Evolutionary conservation across 495 filamentous ascomycete species (phyloP).

Genomic region (Aspergillus ostianus): DNA sequence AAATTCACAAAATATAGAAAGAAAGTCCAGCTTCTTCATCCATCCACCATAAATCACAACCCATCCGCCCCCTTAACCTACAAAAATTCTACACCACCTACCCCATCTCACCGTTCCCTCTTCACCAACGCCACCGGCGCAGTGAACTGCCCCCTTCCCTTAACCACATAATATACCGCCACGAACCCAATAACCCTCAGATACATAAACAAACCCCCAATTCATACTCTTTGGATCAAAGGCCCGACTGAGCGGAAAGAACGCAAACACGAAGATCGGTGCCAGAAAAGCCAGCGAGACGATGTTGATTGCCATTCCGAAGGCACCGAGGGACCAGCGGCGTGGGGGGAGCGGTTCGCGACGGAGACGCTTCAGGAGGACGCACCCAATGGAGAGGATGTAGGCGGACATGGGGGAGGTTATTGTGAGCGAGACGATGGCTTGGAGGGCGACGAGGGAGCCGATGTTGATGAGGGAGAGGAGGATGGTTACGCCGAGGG

Average conservation of each 20-base stretch:
- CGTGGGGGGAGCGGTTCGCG: conserved; percentile 40
- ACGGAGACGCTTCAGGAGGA: conserved; percentile 45
- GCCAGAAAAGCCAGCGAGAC: conserved; percentile 40
- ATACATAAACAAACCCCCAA: conserved; percentile 48
- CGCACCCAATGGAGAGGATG: conserved; percentile 47
- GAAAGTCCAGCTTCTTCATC: neutral
- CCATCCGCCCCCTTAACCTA: neutral
- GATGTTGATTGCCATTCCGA: conserved; percentile 48
- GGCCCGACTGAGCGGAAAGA: conserved; percentile 48
- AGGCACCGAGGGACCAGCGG: conserved; percentile 49
- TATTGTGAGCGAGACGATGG: conserved; percentile 46
- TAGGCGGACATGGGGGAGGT: conserved; percentile 48
- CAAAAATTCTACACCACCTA: too few species aligned
- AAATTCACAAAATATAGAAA: too few species aligned
- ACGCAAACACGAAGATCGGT: conserved; percentile 51
- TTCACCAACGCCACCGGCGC: conserved; percentile 45
- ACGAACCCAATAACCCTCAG: conserved; percentile 44
- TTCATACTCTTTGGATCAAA: conserved; percentile 46
- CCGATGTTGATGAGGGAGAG: conserved; percentile 55
- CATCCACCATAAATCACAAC: neutral
- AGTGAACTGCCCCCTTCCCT: conserved; percentile 43
- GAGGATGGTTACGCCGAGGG: conserved; percentile 43
- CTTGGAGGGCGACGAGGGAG: conserved; percentile 45
- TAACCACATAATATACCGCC: conserved; percentile 41
- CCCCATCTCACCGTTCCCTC: conserved; percentile 19